Base-by-base conservation (phyloP, 352 stramenopile genomes). In the Blastocystis hominis region DNA sequence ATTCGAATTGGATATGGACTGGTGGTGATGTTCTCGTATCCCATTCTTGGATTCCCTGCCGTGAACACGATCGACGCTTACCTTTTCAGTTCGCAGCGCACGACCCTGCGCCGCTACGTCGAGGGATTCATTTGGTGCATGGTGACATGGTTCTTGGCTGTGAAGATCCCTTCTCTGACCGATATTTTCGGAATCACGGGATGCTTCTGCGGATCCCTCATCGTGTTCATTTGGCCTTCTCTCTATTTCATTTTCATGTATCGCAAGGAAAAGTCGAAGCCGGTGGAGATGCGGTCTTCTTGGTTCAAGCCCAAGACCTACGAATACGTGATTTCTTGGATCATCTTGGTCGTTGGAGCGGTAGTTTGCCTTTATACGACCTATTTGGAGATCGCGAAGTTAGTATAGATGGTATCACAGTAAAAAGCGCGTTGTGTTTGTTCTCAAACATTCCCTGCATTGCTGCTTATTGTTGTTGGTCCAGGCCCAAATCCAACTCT, bases 1-100 rank as follows among this genome's bases (percentile, higher is more conserved):
- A 46, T 84, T 15, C 72, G 72, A 46, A 53, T 84, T n/a, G 72
- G 72, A 34, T 84, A 84, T 68, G 72, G 72, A n/a, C 55, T 84
- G 17, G 72, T 84, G 2, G 72, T 84, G 13, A 17, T 84, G 50
- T 84, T 84, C 50, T 84, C 72, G 2, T 84, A 84, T 24, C 72
- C 72, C 34, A 64, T 84, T 64, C 72, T 84, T 0, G 72, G 72
- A 36, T 84, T 84, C 72, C 30, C 72, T 6, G 72, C 72, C 30
- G 36, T 36, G 17, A 56, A 10, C 24, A 47, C 72, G 4, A 84
- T 84, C 17, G 72, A 84, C 47, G 30, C 72, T 4, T 50, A 53
- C 24, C 0, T 84, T 34, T 84, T 68, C 50, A 66, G 40, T 13
- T 44, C 47, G 6, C 50, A 84, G 5, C 44, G 72, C 13, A 69